phyloP scores from a whole-genome alignment of 192 early-diverging fungal species.

The Umbelopsis vinacea region DNA sequence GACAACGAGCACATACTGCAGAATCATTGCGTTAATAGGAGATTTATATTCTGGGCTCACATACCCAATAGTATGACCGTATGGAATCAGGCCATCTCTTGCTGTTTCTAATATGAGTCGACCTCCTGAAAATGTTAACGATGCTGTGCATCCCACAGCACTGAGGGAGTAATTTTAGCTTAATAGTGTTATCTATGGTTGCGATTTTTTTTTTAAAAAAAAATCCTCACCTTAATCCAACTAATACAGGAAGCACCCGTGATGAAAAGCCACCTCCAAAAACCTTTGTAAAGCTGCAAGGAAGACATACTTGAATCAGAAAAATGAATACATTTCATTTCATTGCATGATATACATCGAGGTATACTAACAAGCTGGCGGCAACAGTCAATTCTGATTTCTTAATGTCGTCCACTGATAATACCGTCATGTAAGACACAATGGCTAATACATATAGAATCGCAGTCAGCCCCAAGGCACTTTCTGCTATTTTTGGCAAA shows the following conservation, averaged over 20 bases:
- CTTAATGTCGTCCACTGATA: slow-evolving; percentile 32
- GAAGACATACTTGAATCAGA: too few species aligned
- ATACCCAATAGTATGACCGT: slow-evolving; percentile 29
- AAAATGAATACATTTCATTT: not conserved
- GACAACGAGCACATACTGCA: slow-evolving; percentile 28
- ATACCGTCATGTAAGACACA: slow-evolving; percentile 29
- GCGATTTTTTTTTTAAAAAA: too few species aligned
- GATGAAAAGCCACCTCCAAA: slow-evolving; percentile 34
- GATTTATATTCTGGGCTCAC: slow-evolving; percentile 26
- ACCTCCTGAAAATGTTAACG: not conserved
- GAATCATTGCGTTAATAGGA: slow-evolving; percentile 29
- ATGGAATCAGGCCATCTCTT: slow-evolving; percentile 33
- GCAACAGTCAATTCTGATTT: slow-evolving; percentile 36
- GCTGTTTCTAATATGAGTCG: slow-evolving; percentile 37
- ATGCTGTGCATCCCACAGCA: slow-evolving; percentile 3
- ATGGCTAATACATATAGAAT: slow-evolving; percentile 32
- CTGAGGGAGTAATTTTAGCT: not conserved
- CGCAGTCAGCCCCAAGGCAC: slow-evolving; percentile 26
- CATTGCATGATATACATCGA: not conserved
- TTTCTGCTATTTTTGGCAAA: slow-evolving; percentile 25
- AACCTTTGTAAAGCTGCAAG: slow-evolving; percentile 25
- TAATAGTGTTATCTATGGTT: too few species aligned
- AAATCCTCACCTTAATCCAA: slow-evolving; percentile 23
- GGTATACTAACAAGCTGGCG: slow-evolving; percentile 30
- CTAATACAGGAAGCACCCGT: slow-evolving; percentile 31